Percentiles rank a stretch among this genome's conserved stretches.
Conservation (phyloP, 78 protist species). For the Andalucia godoyi region DNA sequence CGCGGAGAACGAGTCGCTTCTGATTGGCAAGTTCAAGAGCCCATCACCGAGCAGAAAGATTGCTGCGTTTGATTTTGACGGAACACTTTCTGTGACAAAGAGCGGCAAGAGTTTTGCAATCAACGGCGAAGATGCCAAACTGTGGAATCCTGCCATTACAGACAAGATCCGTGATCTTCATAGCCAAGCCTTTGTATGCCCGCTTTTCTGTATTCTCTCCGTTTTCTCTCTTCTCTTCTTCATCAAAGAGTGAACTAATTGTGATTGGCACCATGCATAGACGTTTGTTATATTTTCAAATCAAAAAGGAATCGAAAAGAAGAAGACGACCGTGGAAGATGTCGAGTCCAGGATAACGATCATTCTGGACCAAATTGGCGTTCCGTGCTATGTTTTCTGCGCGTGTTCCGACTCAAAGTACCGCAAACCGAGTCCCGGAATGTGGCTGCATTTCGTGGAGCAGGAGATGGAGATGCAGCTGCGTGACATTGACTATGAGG, state of each 20-base stretch:
- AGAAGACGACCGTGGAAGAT: not conserved
- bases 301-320: constrained; percentile 33
- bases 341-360: constrained; percentile 2
- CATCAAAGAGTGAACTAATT: too few species aligned
- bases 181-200: too few species aligned
- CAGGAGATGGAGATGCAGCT: not conserved
- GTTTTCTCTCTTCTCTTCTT: too few species aligned
- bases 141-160: not conserved
- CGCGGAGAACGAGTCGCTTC: not conserved
- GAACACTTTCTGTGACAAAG: not conserved
- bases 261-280: too few species aligned
- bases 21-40: too few species aligned
- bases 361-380: not conserved
- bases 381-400: constrained; percentile 6
- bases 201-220: too few species aligned
- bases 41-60: constrained; percentile 1
- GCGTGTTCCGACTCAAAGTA: constrained; percentile 2
- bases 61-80: constrained; percentile 10
- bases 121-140: not conserved
- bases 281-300: constrained; percentile 36
- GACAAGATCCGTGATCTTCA: too few species aligned
- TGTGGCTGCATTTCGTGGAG: constrained; percentile 29
- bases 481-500: not conserved
- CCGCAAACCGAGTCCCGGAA: constrained; percentile 30
- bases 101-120: constrained; percentile 15